A percentile compares a stretch with the other conserved stretches of the same genome.
Evolutionary conservation across 1,139 yeast species (phyloP).

Genomic region (Yamadazyma diospyri): DNA sequence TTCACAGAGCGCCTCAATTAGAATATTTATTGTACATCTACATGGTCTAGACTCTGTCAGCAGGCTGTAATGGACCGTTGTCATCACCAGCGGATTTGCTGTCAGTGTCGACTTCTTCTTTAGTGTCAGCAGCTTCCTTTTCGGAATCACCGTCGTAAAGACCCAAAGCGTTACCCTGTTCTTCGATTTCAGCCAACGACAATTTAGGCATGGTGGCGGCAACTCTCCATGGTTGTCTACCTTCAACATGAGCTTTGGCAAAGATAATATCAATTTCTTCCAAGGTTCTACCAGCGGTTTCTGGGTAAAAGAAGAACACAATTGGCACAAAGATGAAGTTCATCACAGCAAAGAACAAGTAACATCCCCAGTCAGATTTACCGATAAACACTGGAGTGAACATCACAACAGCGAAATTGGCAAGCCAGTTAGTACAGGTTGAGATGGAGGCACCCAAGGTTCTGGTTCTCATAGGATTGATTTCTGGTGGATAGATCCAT

Average conservation of each 20-base stretch:
- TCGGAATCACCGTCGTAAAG: constrained; percentile 40
- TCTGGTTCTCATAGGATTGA: constrained; percentile 55
- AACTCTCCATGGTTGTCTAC: constrained; percentile 44
- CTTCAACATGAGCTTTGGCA: constrained; percentile 45
- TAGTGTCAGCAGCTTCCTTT: constrained; percentile 30
- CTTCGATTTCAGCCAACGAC: constrained; percentile 40
- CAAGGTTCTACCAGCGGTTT: constrained; percentile 44
- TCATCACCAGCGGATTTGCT: constrained; percentile 13
- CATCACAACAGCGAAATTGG: constrained; percentile 43
- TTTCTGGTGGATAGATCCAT: constrained; percentile 58
- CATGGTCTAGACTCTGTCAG: constrained; percentile 5
- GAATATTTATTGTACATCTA: too few species aligned
- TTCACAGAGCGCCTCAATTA: too few species aligned
- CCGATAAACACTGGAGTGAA: constrained; percentile 41
- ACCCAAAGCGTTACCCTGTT: constrained; percentile 45
- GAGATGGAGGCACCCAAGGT: constrained; percentile 50
- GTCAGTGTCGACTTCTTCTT: constrained; percentile 25
- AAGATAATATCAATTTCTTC: constrained; percentile 42
- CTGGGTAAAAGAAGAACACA: constrained; percentile 44
- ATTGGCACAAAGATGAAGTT: constrained; percentile 35
- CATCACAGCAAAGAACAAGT: constrained; percentile 38
- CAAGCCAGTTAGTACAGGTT: constrained; percentile 43
- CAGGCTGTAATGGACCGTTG: constrained; percentile 11
- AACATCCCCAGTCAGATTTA: constrained; percentile 36
- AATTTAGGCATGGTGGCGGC: constrained; percentile 49